Base-by-base conservation (phyloP, 768 basidiomycete genomes). In the Gelatoporia subvermispora region DNA sequence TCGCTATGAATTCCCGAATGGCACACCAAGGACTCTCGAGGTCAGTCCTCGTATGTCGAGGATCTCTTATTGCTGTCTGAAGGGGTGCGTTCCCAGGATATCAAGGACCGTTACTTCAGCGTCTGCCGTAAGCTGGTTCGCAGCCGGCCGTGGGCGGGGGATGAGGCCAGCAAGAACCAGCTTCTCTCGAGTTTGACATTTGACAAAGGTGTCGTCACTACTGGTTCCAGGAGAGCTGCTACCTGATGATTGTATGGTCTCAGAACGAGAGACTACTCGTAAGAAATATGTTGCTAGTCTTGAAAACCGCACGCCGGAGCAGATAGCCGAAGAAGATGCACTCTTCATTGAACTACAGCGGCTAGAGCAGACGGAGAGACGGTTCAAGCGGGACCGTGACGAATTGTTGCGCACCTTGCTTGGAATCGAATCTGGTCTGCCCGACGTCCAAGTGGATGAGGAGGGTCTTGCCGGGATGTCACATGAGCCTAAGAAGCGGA, bases 291-390 rank as follows among this genome's bases (percentile, higher is more conserved):
- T 98, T 13, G 69, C 76, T 8, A 88, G 84, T 51, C 79, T 98
- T n/a, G 90, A 93, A 68, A 81, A 78, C 48, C 84, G 95, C n/a
- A 88, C 92, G 0, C 77, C 84, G 3, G 82, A 87, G 42, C 91
- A 97, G 68, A 85, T 95, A 38, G 86, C 85, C 16, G 94, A 99
- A 64, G 96, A 98, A 72, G 94, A 97, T 59, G 88, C 91, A 8
- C 74, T 99, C 3, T 97, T 89, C 67, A 71, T 97, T 53, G 93
- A 97, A 65, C 78, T 95, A 43, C 93, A 94, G 61, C 82, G 91
- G n/a, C 76, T 99, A 43, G 94, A 97, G 63, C 95, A 97, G 68
- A 90, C 77, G 51, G 93, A 96, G 63, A 78, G 86, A 25, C 77
- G 77, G 45, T 97, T 93, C 72, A 88, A 86, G 68, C 82, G 81